Conservation (phyloP, 1,139 yeast species). For the Nakaseomyces nivariensis region DNA sequence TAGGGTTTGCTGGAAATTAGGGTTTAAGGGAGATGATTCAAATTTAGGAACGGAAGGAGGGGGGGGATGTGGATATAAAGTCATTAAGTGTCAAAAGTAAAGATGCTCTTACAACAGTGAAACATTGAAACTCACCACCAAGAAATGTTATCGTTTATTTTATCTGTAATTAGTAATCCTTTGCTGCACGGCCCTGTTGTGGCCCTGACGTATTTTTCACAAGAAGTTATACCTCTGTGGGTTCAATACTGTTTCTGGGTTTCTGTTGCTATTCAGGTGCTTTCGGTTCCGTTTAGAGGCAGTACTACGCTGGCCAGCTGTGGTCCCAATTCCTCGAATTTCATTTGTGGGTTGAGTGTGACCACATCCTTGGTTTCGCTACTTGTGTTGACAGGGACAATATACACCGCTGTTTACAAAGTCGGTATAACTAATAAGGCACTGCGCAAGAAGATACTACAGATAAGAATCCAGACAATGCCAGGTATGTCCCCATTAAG, state of each 20-base stretch:
- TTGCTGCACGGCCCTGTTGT: neutral
- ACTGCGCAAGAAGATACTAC: neutral
- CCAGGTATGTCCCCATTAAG: conserved; percentile 1
- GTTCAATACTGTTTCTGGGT: conserved; percentile 1
- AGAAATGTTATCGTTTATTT: neutral
- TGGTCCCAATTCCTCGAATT: neutral
- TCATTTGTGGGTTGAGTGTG: neutral
- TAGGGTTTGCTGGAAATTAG: neutral
- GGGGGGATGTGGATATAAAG: neutral
- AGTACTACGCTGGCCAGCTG: neutral
- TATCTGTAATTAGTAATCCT: neutral
- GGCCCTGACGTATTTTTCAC: neutral
- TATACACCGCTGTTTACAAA: conserved; percentile 2
- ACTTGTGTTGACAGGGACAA: neutral
- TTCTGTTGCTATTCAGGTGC: neutral
- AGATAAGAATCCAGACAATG: neutral
- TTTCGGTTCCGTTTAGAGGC: neutral
- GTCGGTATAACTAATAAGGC: conserved; percentile 1
- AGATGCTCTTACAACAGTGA: neutral
- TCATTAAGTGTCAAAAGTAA: too few relatives aligned
- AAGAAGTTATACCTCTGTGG: neutral
- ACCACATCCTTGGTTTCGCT: neutral
- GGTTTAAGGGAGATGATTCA: neutral
- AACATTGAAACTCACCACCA: neutral
- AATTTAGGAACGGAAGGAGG: neutral